Evolutionary conservation across 2,329 filamentous ascomycete genomes (phyloP), one percentile per base, ranked within the genome.

Genomic region (Xylaria polymorpha): DNA sequence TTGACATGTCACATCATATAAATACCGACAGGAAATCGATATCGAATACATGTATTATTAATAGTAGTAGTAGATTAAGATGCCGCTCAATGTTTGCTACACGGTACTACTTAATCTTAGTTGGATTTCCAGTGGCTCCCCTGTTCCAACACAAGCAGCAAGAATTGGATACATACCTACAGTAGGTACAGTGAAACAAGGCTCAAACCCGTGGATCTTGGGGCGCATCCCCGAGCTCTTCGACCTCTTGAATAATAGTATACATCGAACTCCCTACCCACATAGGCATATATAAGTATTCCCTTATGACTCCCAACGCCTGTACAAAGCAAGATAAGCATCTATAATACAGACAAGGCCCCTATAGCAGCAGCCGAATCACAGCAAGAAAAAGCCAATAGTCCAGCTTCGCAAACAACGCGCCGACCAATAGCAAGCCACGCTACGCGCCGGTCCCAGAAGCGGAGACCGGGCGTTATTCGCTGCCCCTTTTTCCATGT

Each of bases 11-110:
- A 56, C 53, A 56, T 56, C 35, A 39, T 32, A 22, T 6, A 22
- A 39, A 20, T 56, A 56, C 53, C 53, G 53, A 56, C 53, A 56
- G 53, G 20, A 56, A 37, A 39, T 32, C 25, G 25, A 53, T 32
- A 32, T 25, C 25, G 25, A 29, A 29, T 29, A 29, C 4, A 3
- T 3, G 2, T 29, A 29, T 29, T 29, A 29, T 3, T 29, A 22
- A 35, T 35, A 53, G 15, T 10, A 35, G 37, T n/a, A 18, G 29
- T 22, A 20, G 18, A 20, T 9, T 20, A 37, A 29, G 22, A 22
- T 29, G 15, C 25, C 29, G 46, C 20, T 25, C 22, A 22, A 50
- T 29, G 46, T 29, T 50, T 25, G 43, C 43, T 29, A 4, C 25
- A 29, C 25, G 25, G 25, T 29, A n/a, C n/a, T n/a, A 20, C 7